Evolutionary conservation across 176 grass and related monocot genomes (phyloP), one percentile per base, ranked within the genome.

Genomic region (Pharus latifolius): DNA sequence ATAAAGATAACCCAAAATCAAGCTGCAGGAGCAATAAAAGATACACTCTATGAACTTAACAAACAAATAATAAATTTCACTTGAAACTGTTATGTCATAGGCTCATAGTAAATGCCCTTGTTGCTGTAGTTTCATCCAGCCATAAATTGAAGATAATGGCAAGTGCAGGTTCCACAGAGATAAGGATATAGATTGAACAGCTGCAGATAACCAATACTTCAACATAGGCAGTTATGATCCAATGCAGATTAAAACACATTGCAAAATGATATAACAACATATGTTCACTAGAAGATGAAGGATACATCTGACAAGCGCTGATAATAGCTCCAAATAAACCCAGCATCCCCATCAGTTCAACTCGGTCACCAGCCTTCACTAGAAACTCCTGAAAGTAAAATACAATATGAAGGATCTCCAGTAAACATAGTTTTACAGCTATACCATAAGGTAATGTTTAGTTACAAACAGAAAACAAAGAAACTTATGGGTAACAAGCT

Each of bases 281-380:
- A 32, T 54, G 19, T 56, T 44, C 41, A 68, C 6, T 1, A 52
- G 62, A 62, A 63, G 1, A 27, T 30, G 4, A 75, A 77, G 53
- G 67, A 80, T 87, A 87, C 88, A 91, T 91, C 54, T 91, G 83
- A 73, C 50, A 76, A 63, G 71, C 76, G 69, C 88, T 87, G 69
- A 87, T 41, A 34, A 84, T 74, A 69, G 88, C 83, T 64, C 88
- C 88, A 57, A 91, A 91, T 25, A 84, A 52, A 20, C 88, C 88
- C 16, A 87, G 54, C 80, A 91, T 91, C 43, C 75, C 88, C 88
- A 91, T 91, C 70, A 91, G 59, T 71, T 91, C 83, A 76, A 91
- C 47, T 76, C 72, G 75, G 37, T 84, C 83, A 53, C 74, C 84
- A 35, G 50, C 70, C 55, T 80, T 91, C 29, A 87, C 88, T 1